These are phyloP conservation scores for Daedaleopsis nitida DNA, from an alignment of 768 basidiomycete species.

Conservation along the genomic window DNA sequence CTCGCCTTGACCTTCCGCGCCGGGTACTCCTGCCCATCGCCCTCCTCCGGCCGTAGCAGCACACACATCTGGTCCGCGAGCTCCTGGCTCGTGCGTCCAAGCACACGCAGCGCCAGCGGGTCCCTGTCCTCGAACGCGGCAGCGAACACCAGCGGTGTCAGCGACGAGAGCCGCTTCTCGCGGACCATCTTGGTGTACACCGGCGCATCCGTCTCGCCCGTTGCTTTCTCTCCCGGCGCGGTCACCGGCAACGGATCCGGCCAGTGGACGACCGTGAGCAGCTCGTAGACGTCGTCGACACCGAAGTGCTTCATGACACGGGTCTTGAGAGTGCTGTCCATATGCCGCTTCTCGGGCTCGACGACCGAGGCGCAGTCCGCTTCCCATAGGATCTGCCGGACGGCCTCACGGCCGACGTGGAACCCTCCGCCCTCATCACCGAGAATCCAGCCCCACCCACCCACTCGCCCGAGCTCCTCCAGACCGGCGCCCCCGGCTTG, in stretches of 20 bases:
- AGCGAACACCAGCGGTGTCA: constrained; percentile 75
- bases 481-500: constrained; percentile 38
- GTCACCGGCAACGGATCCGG: constrained; percentile 50
- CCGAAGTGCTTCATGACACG: constrained; percentile 58
- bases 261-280: constrained; percentile 64
- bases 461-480: constrained; percentile 66
- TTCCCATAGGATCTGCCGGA: constrained; percentile 66
- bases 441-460: constrained; percentile 85
- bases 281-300: constrained; percentile 57
- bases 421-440: constrained; percentile 87
- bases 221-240: constrained; percentile 26
- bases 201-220: constrained; percentile 9
- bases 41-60: constrained; percentile 45
- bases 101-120: constrained; percentile 60
- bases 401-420: constrained; percentile 73
- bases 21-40: constrained; percentile 6
- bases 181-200: constrained; percentile 41
- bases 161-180: constrained; percentile 75
- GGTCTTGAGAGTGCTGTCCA: constrained; percentile 39
- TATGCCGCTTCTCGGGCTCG: constrained; percentile 18
- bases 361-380: constrained; percentile 51
- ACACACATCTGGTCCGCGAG: constrained; percentile 63
- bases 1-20: constrained; percentile 45
- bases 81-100: constrained; percentile 50
- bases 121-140: constrained; percentile 74